Percentiles rank a stretch among this genome's conserved stretches.
Conservation (phyloP, 176 grass and related monocot genomes). For the Musa schizocarpa region DNA sequence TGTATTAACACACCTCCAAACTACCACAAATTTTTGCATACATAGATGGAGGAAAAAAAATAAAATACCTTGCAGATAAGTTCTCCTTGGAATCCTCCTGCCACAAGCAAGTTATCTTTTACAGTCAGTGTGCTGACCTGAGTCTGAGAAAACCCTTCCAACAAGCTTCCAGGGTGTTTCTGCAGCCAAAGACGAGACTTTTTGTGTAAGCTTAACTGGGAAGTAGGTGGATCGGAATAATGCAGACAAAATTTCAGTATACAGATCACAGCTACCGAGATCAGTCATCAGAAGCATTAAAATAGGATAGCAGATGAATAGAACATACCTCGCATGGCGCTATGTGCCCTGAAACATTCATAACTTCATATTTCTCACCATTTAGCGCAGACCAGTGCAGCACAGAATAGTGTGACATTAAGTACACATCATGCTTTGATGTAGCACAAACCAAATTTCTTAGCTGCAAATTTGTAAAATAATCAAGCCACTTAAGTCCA, state of each 20-base stretch:
- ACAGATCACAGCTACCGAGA: too few species aligned
- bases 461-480: not conserved
- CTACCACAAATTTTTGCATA: not conserved
- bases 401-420: slow-evolving; percentile 20
- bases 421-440: slow-evolving; percentile 18
- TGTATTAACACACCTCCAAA: not conserved
- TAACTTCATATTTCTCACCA: slow-evolving; percentile 4
- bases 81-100: slow-evolving; percentile 9
- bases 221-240: not conserved
- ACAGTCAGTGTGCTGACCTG: slow-evolving; percentile 2
- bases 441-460: slow-evolving; percentile 20
- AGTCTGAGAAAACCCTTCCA: slow-evolving; percentile 10
- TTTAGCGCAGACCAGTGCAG: slow-evolving; percentile 11
- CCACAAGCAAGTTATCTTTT: slow-evolving; percentile 8
- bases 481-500: not conserved
- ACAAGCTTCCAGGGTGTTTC: slow-evolving; percentile 8
- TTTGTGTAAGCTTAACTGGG: not conserved
- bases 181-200: not conserved
- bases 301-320: not conserved
- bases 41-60: too few species aligned
- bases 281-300: not conserved
- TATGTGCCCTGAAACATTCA: slow-evolving; percentile 11
- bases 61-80: slow-evolving; percentile 7
- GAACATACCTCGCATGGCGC: slow-evolving; percentile 1
- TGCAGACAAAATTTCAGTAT: not conserved